Conservation (phyloP, 257 asterid genomes). For the Salvia hispanica region DNA sequence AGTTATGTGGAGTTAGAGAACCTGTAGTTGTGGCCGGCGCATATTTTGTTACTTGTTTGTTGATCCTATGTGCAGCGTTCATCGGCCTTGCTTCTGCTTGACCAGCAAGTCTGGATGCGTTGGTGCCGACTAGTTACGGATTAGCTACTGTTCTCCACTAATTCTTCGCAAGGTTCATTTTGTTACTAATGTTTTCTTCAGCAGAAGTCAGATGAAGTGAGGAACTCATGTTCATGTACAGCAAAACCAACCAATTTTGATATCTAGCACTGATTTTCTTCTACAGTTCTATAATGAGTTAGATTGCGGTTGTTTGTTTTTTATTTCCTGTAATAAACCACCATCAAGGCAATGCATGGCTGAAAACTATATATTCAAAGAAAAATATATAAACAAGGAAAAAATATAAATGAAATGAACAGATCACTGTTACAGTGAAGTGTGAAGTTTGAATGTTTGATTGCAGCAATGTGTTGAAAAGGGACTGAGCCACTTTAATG, state of each 20-base stretch:
- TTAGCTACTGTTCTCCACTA: background rate
- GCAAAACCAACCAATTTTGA: constrained; percentile 25
- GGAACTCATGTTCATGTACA: constrained; percentile 18
- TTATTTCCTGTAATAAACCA: background rate
- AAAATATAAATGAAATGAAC: too few species aligned
- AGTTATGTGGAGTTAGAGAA: constrained; percentile 61
- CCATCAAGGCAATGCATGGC: too few species aligned
- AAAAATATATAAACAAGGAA: too few species aligned
- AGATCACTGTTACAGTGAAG: too few species aligned
- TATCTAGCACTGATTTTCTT: background rate
- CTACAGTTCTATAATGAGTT: background rate
- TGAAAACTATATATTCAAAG: too few species aligned
- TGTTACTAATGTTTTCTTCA: background rate
- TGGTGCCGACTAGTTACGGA: background rate
- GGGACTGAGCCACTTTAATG: too few species aligned
- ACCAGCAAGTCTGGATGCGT: background rate
- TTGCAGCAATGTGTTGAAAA: too few species aligned
- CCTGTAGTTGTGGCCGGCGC: constrained; percentile 71
- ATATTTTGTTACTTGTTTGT: constrained; percentile 51
- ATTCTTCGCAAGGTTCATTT: background rate
- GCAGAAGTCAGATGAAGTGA: constrained; percentile 3
- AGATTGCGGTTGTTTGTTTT: too few species aligned
- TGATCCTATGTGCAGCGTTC: constrained; percentile 67
- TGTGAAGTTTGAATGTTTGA: too few species aligned
- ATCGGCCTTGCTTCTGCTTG: constrained; percentile 72